Conservation (phyloP, 2,329 filamentous ascomycete genomes). For the Ambrosiella xylebori region DNA sequence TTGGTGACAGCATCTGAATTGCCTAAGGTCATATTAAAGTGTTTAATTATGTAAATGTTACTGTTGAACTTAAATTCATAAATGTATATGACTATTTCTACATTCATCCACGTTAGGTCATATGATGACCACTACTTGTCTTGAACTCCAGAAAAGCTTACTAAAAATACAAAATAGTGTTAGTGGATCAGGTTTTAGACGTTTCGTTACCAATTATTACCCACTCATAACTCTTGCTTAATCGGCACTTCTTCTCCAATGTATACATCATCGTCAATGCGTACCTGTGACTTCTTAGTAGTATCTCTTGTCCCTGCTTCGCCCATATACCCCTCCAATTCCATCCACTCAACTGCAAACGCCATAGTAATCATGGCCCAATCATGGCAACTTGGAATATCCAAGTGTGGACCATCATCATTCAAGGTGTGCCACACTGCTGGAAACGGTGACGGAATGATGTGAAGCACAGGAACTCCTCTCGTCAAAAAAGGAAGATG, state of each 20-base stretch:
- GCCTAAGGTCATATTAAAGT: neutral
- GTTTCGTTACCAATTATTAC: neutral
- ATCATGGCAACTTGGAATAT: slow-evolving; percentile 63
- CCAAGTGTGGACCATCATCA: slow-evolving; percentile 72
- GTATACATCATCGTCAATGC: slow-evolving; percentile 20
- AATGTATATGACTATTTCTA: too few species aligned
- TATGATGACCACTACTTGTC: too few species aligned
- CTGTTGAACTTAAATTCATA: too few species aligned
- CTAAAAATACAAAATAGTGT: too few species aligned
- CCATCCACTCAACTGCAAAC: slow-evolving; percentile 86
- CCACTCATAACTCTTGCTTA: slow-evolving; percentile 1
- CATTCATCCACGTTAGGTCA: too few species aligned
- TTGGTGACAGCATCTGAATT: neutral
- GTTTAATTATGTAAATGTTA: too few species aligned
- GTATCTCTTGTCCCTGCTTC: neutral
- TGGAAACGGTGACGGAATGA: slow-evolving; percentile 76
- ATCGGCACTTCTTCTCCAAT: neutral
- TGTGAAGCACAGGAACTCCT: slow-evolving; percentile 74
- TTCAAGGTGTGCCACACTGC: slow-evolving; percentile 69
- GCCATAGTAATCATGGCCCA: slow-evolving; percentile 74
- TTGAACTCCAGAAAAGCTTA: too few species aligned
- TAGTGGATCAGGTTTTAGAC: neutral
- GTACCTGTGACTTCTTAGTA: slow-evolving; percentile 22
- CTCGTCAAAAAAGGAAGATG: slow-evolving; percentile 78
- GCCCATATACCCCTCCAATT: slow-evolving; percentile 34